Evolutionary conservation across 2,329 filamentous ascomycete genomes (phyloP), one percentile per base, ranked within the genome.

Genomic region (Lachnellula hyalina): DNA sequence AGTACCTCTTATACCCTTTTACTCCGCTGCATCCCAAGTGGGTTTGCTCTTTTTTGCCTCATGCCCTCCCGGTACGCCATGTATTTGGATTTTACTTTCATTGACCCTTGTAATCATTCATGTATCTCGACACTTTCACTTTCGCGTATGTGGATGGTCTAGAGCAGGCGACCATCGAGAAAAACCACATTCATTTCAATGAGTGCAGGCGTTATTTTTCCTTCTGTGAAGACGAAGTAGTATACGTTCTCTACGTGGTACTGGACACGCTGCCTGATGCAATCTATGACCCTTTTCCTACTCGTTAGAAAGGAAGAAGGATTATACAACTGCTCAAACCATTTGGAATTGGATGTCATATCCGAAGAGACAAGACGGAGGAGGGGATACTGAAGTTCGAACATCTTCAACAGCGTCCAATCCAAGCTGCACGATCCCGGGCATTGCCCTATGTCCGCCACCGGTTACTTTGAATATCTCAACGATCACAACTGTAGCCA

Each of bases 341-440:
- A 14, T 44, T 44, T 44, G 21, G 12, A 32, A 51, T 51, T 51
- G 48, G 23, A 51, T 51, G 48, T 51, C 48, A 25, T 51, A 32
- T 19, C 7, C 48, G 21, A 51, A 32, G 48, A 41, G 48, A 19
- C 38, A 38, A 21, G 11, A 38, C 12, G 38, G 42, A 42, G 48
- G 48, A 41, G 48, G 48, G 35, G 14, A 14, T 17, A 38, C 36
- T 38, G 48, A 36, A 28, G 9, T 21, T 36, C 23, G n/a, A 42
- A 38, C 36, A 17, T 38, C 36, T 12, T 19, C 41, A 14, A 21
- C 35, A 38, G 21, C 48, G 8, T n/a, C 42, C 36, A 44, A 51
- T 51, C 38, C 19, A 19, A 44, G 19, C 41, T 44, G 41, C 19
- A 44, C 41, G 19, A 21, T 17, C 41, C 41, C 15, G 5, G 15